A percentile compares a stretch with the other conserved stretches of the same genome.
phyloP scores from a whole-genome alignment of 108 stramenopile genomes.

The Pseudonitzschia multistriata region DNA sequence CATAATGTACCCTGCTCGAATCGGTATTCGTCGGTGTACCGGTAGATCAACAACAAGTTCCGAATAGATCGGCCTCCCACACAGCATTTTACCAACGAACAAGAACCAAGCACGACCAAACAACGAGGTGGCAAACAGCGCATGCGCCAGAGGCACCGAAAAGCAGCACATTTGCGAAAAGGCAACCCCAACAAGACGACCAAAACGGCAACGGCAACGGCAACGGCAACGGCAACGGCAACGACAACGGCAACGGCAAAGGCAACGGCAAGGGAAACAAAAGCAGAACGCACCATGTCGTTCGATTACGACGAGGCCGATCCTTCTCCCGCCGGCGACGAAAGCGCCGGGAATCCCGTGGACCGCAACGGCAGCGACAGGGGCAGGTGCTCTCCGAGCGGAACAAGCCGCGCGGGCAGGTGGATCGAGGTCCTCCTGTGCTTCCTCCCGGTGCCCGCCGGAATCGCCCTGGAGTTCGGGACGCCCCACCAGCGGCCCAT shows the following conservation, averaged over 20 bases:
- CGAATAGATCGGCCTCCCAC: no score
- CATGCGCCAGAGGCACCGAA: no score
- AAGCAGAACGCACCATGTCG: not conserved
- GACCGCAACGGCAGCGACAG: not conserved
- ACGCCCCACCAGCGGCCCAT: conserved; percentile 16
- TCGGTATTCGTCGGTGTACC: no score
- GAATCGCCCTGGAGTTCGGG: conserved; percentile 9
- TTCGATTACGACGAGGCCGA: not conserved
- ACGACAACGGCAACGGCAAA: not conserved
- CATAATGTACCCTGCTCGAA: no score
- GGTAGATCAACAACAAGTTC: no score
- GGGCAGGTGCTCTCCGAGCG: not conserved
- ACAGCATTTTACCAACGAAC: no score
- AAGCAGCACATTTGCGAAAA: no score
- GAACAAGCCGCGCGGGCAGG: not conserved
- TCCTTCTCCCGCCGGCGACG: not conserved
- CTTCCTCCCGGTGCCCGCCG: conserved; percentile 5
- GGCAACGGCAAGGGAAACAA: not conserved
- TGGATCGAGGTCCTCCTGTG: conserved; percentile 3
- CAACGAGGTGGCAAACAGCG: no score
- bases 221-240: not conserved
- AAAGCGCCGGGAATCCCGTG: not conserved
- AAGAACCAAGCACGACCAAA: no score
- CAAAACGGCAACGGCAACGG: not conserved
- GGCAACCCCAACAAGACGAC: no score